Percentiles rank a stretch among this genome's conserved stretches.
These are phyloP conservation scores for Metschnikowia bowlesiae DNA, from an alignment of 805 yeast species.

Conservation along the genomic window DNA sequence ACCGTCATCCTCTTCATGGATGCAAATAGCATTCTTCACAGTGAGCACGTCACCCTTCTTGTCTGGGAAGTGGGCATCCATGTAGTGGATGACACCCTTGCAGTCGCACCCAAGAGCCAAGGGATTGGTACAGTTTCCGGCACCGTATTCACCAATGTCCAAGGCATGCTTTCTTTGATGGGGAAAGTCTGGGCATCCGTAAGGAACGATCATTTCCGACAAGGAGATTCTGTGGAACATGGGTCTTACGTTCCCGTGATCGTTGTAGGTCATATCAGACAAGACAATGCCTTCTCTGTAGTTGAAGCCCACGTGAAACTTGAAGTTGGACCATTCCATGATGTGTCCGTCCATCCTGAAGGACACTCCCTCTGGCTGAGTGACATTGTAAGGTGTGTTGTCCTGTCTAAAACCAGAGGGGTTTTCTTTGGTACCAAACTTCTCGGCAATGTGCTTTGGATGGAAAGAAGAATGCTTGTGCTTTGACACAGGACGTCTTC, in stretches of 20 bases:
- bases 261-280: constrained; percentile 68
- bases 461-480: constrained; percentile 67
- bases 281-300: constrained; percentile 82
- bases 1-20: constrained; percentile 85
- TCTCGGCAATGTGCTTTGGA: constrained; percentile 57
- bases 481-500: constrained; percentile 68
- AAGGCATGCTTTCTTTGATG: constrained; percentile 84
- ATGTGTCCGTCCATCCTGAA: constrained; percentile 66
- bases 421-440: constrained; percentile 47
- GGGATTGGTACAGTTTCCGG: constrained; percentile 81
- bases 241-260: constrained; percentile 69
- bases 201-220: constrained; percentile 82
- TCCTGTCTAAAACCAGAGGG: constrained; percentile 54
- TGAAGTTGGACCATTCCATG: constrained; percentile 74
- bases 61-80: constrained; percentile 73
- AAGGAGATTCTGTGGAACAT: constrained; percentile 75
- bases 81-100: constrained; percentile 78
- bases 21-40: constrained; percentile 73
- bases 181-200: constrained; percentile 74
- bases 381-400: constrained; percentile 61
- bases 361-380: constrained; percentile 82
- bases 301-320: constrained; percentile 78
- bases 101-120: constrained; percentile 78
- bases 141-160: constrained; percentile 86
- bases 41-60: constrained; percentile 66